Conservation (phyloP, 345 rosid species). For the Cardamine occulta region DNA sequence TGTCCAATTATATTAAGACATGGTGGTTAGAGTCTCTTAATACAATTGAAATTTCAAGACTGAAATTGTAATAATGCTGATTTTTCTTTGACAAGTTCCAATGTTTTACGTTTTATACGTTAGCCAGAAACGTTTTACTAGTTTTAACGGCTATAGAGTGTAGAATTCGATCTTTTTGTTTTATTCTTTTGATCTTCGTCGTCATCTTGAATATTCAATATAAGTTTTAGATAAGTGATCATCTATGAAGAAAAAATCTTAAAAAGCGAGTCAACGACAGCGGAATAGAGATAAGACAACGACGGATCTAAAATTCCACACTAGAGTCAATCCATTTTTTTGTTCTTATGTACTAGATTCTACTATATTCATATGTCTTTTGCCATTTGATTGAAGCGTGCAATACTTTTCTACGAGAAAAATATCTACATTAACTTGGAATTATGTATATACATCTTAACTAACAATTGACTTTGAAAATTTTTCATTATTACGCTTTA, state of each 20-base stretch:
- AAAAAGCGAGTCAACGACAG: constrained; percentile 13
- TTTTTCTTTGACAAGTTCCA: not conserved
- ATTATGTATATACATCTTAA: not conserved
- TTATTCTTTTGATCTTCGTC: not conserved
- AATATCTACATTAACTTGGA: not conserved
- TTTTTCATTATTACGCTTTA: not conserved
- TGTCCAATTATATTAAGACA: no score
- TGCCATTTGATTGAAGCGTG: constrained; percentile 15
- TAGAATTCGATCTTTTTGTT: not conserved
- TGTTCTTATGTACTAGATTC: no score
- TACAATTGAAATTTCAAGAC: not conserved
- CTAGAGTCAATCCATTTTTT: not conserved
- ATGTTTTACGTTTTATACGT: not conserved
- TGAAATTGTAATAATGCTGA: not conserved
- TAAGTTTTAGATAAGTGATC: not conserved
- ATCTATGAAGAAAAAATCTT: not conserved
- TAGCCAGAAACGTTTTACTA: not conserved
- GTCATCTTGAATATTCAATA: not conserved
- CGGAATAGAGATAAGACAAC: constrained; percentile 31
- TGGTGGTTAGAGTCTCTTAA: not conserved
- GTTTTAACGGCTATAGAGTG: not conserved
- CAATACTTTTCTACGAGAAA: constrained; percentile 12
- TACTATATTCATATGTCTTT: not conserved
- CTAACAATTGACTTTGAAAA: constrained; percentile 19
- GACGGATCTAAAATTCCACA: constrained; percentile 5